Percentiles rank a stretch among this genome's conserved stretches.
These are phyloP conservation scores for Aspergillus novofumigatus DNA, from an alignment of 2,329 filamentous ascomycete genomes.

Conservation along the genomic window DNA sequence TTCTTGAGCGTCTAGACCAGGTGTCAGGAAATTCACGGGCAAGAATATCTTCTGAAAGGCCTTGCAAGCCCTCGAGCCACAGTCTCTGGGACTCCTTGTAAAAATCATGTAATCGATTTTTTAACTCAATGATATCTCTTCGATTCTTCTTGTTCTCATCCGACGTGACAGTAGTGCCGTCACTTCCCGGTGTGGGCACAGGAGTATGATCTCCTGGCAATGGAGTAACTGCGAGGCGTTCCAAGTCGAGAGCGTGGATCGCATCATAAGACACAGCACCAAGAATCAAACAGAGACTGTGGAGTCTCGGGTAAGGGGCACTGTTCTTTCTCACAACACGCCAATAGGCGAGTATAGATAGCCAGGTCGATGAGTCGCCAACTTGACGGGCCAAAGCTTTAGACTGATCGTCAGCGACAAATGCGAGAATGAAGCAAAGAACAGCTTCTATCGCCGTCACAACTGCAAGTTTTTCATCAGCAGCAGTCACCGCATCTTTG, in stretches of 20 bases:
- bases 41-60: conserved; percentile 40
- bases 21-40: conserved; percentile 41
- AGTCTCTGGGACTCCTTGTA: conserved; percentile 40
- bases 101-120: conserved; percentile 37
- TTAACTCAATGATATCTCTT: conserved; percentile 39
- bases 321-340: conserved; percentile 40
- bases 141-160: conserved; percentile 36
- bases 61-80: conserved; percentile 42
- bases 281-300: conserved; percentile 43
- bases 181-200: conserved; percentile 42
- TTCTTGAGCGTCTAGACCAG: conserved; percentile 40
- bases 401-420: conserved; percentile 40
- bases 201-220: conserved; percentile 37
- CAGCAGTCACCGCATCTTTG: conserved; percentile 25
- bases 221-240: conserved; percentile 40
- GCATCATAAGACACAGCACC: conserved; percentile 45
- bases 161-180: conserved; percentile 33
- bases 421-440: conserved; percentile 46
- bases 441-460: conserved; percentile 43
- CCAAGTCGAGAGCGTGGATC: conserved; percentile 43
- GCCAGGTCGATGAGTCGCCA: conserved; percentile 42
- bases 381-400: conserved; percentile 34
- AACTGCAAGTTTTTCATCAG: conserved; percentile 36
- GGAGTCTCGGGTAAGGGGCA: conserved; percentile 36
- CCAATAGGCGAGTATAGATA: conserved; percentile 46